Evolutionary conservation across 1,139 yeast genomes (phyloP).

Genomic region (Protomyces pachydermus): DNA sequence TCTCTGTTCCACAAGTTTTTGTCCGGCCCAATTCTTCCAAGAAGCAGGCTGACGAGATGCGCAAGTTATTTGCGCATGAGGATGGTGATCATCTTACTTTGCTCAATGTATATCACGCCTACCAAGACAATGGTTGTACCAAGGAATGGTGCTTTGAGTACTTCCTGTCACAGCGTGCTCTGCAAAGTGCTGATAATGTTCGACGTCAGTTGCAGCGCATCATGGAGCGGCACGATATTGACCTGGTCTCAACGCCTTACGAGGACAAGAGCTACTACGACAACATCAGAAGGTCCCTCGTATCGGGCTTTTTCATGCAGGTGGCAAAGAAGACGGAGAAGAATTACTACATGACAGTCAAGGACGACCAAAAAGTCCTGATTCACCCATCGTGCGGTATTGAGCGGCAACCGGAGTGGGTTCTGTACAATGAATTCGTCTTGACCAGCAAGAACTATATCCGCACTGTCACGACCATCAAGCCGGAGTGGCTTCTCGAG

Average conservation of each 20-base stretch:
- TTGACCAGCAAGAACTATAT: conserved; percentile 88
- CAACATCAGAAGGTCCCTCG: conserved; percentile 76
- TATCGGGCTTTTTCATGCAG: conserved; percentile 97
- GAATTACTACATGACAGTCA: conserved; percentile 75
- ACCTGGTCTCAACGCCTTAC: conserved; percentile 62
- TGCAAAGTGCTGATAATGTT: conserved; percentile 77
- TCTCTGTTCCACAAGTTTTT: conserved; percentile 91
- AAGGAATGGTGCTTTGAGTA: conserved; percentile 82
- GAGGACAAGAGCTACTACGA: conserved; percentile 61
- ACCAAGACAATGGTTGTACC: conserved; percentile 60
- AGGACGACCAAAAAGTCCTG: conserved; percentile 92
- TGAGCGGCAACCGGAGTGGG: conserved; percentile 84
- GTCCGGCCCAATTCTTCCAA: conserved; percentile 86
- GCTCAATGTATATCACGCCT: conserved; percentile 82
- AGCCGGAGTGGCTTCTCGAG: conserved; percentile 87
- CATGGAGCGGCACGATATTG: conserved; percentile 76
- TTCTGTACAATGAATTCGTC: conserved; percentile 90
- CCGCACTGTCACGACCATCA: conserved; percentile 85
- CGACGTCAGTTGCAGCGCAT: conserved; percentile 74
- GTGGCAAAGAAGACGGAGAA: conserved; percentile 82
- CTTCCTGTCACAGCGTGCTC: conserved; percentile 74
- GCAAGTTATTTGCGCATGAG: conserved; percentile 80
- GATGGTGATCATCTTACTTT: conserved; percentile 94
- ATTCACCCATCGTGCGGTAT: conserved; percentile 90
- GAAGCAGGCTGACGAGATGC: conserved; percentile 88